Evolutionary conservation across 495 filamentous ascomycete species (phyloP).

Genomic region (Podospora sp.): DNA sequence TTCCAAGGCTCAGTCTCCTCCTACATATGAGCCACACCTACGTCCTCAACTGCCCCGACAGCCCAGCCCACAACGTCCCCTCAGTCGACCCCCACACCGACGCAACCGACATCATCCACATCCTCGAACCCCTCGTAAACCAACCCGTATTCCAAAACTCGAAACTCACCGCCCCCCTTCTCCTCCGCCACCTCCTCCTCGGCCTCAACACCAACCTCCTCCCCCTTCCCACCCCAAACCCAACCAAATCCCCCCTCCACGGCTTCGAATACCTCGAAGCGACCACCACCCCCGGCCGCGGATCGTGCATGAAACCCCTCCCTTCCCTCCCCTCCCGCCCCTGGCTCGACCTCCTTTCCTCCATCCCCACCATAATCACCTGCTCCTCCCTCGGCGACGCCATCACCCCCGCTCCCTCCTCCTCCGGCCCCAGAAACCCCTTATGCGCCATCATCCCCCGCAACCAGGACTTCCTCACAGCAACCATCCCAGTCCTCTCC

Average conservation of each 20-base stretch:
- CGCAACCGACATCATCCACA: not conserved
- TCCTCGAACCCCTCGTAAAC: not conserved
- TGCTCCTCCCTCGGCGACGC: constrained; percentile 2
- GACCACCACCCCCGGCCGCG: not conserved
- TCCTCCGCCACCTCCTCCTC: constrained; percentile 3
- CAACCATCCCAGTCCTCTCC: not conserved
- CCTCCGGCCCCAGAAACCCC: not conserved
- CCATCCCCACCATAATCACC: not conserved
- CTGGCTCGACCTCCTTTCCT: not conserved
- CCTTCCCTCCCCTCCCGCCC: not conserved
- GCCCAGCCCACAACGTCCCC: not conserved
- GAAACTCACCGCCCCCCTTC: not conserved
- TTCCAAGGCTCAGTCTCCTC: not conserved
- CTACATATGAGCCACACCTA: constrained; percentile 6
- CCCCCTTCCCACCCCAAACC: not conserved
- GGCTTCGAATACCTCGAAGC: constrained; percentile 1
- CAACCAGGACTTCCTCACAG: not conserved
- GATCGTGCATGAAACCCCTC: not conserved
- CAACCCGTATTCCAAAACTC: not conserved
- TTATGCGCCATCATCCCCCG: not conserved
- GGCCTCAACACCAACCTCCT: constrained; percentile 6
- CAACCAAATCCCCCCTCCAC: not conserved
- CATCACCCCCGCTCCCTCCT: not conserved
- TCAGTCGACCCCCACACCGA: not conserved
- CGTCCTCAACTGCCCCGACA: not conserved